phyloP scores from a whole-genome alignment of 768 basidiomycete genomes.

The Lentinula lateritia region DNA sequence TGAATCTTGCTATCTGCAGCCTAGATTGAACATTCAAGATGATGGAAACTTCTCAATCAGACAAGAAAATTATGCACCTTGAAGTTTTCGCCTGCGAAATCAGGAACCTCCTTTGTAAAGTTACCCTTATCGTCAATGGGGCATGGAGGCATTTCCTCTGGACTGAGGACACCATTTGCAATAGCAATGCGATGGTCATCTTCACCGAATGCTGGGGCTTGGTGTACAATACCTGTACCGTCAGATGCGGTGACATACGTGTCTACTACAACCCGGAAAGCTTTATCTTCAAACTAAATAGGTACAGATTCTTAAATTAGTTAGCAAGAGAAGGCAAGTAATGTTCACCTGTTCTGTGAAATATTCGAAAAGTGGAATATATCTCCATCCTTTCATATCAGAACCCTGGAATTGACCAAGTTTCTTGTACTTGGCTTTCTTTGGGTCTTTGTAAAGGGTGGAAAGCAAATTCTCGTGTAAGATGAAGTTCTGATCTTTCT shows the following conservation, averaged over 20 bases:
- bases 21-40: slow-evolving; percentile 28
- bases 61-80: slow-evolving; percentile 48
- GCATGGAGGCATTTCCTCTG: slow-evolving; percentile 93
- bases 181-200: slow-evolving; percentile 95
- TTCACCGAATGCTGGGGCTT: slow-evolving; percentile 97
- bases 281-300: slow-evolving; percentile 79
- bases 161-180: slow-evolving; percentile 72
- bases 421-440: slow-evolving; percentile 95
- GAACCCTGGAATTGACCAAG: slow-evolving; percentile 80
- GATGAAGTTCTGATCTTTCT: slow-evolving; percentile 84
- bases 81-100: slow-evolving; percentile 83
- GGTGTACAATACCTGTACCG: slow-evolving; percentile 98
- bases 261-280: slow-evolving; percentile 85
- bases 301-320: neutral
- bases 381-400: slow-evolving; percentile 96
- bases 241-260: slow-evolving; percentile 90
- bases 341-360: slow-evolving; percentile 80
- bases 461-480: slow-evolving; percentile 81
- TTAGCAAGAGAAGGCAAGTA: neutral
- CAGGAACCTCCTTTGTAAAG: slow-evolving; percentile 86
- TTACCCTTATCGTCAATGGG: slow-evolving; percentile 87
- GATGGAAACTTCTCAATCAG: slow-evolving; percentile 2
- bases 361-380: slow-evolving; percentile 92
- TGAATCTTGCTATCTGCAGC: slow-evolving; percentile 93
- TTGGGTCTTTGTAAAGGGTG: slow-evolving; percentile 93